Percentiles rank a stretch among this genome's conserved stretches.
Evolutionary conservation across 306 rosid species (phyloP).

Genomic region (Glycyrrhiza uralensis): DNA sequence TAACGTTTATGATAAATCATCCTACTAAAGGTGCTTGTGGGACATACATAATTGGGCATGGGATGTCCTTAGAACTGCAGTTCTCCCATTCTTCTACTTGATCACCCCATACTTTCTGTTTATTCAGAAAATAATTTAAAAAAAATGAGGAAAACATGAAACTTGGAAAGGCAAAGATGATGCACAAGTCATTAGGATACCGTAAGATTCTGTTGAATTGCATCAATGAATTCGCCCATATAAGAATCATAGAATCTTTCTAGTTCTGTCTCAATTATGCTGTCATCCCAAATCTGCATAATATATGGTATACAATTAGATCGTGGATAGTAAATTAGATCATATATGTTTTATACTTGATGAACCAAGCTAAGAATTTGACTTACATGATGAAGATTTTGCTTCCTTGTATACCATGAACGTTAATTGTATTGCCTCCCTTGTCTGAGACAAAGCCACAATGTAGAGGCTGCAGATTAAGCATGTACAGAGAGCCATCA

Average conservation of each 20-base stretch:
- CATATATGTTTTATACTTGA: not conserved
- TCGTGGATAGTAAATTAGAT: not conserved
- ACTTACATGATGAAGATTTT: constrained; percentile 86
- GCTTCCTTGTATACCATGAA: constrained; percentile 75
- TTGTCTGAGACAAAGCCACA: constrained; percentile 69
- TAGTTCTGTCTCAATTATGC: constrained; percentile 68
- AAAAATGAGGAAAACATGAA: not conserved
- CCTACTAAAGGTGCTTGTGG: not conserved
- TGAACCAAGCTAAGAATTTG: not conserved
- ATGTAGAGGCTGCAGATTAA: constrained; percentile 78
- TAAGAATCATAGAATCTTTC: constrained; percentile 49
- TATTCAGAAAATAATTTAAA: not conserved
- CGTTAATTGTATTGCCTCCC: constrained; percentile 64
- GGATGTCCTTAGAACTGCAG: constrained; percentile 41
- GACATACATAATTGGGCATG: constrained; percentile 68
- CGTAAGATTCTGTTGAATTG: constrained; percentile 68
- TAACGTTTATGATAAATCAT: not conserved
- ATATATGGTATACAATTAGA: not conserved
- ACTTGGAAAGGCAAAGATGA: too few species aligned
- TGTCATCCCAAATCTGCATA: constrained; percentile 74
- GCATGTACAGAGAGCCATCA: not conserved
- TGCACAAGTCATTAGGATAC: too few species aligned
- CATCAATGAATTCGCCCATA: constrained; percentile 37
- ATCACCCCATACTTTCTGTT: constrained; percentile 69
- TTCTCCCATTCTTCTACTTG: constrained; percentile 63